Evolutionary conservation across 495 filamentous ascomycete species (phyloP).

Genomic region (Penicillium manginii): DNA sequence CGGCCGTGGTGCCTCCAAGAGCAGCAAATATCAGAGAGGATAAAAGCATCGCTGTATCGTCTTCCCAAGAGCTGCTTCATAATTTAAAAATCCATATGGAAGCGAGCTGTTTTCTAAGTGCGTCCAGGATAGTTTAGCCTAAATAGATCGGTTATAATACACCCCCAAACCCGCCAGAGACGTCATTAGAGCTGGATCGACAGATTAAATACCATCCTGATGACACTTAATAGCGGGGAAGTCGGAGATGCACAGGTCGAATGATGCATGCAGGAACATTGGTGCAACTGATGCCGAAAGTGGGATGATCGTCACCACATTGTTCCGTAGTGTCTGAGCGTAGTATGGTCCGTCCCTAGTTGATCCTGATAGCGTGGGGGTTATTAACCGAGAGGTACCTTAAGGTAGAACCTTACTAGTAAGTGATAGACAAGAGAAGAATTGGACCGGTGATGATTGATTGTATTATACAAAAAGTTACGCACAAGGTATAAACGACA

Average conservation of each 20-base stretch:
- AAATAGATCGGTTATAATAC: background rate
- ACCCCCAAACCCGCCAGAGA: background rate
- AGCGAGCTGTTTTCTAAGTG: background rate
- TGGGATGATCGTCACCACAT: background rate
- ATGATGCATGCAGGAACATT: background rate
- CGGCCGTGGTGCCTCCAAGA: conserved; percentile 5
- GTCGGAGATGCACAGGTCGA: background rate
- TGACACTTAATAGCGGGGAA: background rate
- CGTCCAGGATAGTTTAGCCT: background rate
- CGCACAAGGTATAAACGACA: no score
- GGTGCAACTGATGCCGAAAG: background rate
- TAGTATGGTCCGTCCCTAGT: background rate
- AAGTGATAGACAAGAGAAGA: no score
- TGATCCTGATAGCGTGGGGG: background rate
- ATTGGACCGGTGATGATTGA: no score
- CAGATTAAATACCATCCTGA: background rate
- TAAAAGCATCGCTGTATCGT: conserved; percentile 9
- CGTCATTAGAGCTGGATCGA: conserved; percentile 6
- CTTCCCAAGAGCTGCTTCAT: background rate
- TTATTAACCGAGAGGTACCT: background rate
- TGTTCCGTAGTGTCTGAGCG: background rate
- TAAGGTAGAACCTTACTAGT: no score
- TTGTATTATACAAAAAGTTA: no score
- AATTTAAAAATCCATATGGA: background rate
- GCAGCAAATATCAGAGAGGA: background rate